phyloP scores from a whole-genome alignment of 345 rosid species.

The Streptanthus diversifolius region DNA sequence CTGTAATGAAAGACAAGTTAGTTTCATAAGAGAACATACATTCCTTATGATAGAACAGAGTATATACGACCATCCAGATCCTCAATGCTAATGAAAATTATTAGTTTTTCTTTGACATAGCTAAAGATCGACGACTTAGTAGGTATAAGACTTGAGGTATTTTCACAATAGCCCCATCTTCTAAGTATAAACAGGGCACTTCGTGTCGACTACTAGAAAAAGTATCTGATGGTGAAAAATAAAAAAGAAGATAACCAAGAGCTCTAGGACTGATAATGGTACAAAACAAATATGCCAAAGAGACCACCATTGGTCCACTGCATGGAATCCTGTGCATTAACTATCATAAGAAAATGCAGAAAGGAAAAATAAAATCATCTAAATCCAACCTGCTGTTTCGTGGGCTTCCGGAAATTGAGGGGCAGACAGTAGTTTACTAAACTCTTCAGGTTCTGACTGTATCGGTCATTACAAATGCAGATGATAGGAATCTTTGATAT shows the following conservation, averaged over 20 bases:
- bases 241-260: background rate
- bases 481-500: slow-evolving; percentile 91
- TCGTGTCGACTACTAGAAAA: slow-evolving; percentile 7
- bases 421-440: slow-evolving; percentile 79
- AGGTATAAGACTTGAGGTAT: background rate
- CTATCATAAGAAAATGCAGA: background rate
- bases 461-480: slow-evolving; percentile 97
- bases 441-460: slow-evolving; percentile 96
- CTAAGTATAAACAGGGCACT: background rate
- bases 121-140: background rate
- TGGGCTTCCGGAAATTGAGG: slow-evolving; percentile 85
- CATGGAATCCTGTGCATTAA: slow-evolving; percentile 12
- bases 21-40: slow-evolving; percentile 13
- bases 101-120: background rate
- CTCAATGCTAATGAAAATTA: background rate
- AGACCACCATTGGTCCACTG: background rate
- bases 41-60: background rate
- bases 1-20: slow-evolving; percentile 44
- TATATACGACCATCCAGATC: background rate
- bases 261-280: background rate
- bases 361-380: slow-evolving; percentile 12
- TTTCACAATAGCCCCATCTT: background rate
- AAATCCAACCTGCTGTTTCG: slow-evolving; percentile 79
- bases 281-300: slow-evolving; percentile 16
- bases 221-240: background rate